A percentile compares a stretch with the other conserved stretches of the same genome.
Evolutionary conservation across 148 eudicot species (phyloP).

Genomic region (Silene latifolia): DNA sequence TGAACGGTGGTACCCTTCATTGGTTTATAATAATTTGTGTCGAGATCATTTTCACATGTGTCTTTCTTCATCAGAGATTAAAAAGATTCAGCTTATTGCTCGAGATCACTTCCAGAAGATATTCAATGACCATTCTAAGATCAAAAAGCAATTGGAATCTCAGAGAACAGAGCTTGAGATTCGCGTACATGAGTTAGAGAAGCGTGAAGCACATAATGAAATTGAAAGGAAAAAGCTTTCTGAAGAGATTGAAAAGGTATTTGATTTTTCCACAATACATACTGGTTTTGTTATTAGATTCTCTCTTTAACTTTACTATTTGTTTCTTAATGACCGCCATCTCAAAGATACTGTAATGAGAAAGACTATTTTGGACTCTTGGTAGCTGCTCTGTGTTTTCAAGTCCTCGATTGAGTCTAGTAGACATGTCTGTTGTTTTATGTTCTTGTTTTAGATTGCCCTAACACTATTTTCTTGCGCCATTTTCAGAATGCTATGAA

Average conservation of each 20-base stretch:
- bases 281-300: not conserved
- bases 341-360: not conserved
- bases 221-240: slow-evolving; percentile 66
- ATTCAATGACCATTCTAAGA: slow-evolving; percentile 74
- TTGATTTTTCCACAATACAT: not conserved
- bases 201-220: slow-evolving; percentile 83
- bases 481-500: slow-evolving; percentile 54
- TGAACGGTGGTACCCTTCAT: not conserved
- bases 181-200: slow-evolving; percentile 71
- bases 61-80: slow-evolving; percentile 52
- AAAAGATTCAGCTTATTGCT: slow-evolving; percentile 73
- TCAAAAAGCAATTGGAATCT: slow-evolving; percentile 67
- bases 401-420: not conserved
- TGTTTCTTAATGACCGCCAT: not conserved
- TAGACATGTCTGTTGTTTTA: not conserved
- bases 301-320: not conserved
- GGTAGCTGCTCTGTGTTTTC: not conserved
- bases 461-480: slow-evolving; percentile 22
- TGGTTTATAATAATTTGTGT: not conserved
- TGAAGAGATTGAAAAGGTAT: slow-evolving; percentile 84
- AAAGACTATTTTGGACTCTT: not conserved
- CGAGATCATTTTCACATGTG: slow-evolving; percentile 18
- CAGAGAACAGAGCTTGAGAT: slow-evolving; percentile 63
- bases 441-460: not conserved
- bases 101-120: slow-evolving; percentile 82